A percentile compares a stretch with the other conserved stretches of the same genome.
Evolutionary conservation across 345 rosid genomes (phyloP).

Genomic region (Eucalyptus caleyi): DNA sequence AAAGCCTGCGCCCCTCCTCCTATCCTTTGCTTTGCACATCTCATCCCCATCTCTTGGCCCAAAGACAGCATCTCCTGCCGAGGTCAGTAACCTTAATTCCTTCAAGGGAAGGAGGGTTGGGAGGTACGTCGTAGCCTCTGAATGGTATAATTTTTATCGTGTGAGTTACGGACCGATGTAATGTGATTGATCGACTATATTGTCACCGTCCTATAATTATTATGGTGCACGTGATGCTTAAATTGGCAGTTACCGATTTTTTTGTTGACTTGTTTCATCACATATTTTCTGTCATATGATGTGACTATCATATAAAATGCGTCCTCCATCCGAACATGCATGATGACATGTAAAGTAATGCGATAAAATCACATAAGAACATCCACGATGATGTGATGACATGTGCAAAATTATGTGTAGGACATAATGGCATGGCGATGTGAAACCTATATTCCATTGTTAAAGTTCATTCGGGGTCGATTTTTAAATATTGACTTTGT

Average conservation of each 20-base stretch:
- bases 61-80: background rate
- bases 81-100: too few species aligned
- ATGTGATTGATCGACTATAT: accelerated
- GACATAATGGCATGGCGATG: background rate
- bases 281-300: too few species aligned
- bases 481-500: background rate
- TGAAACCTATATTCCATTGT: background rate
- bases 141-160: background rate
- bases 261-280: background rate
- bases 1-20: background rate
- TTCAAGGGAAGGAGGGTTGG: background rate
- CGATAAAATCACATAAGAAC: background rate
- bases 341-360: background rate
- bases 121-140: background rate
- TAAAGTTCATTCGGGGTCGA: background rate
- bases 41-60: background rate
- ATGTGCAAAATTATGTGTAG: background rate
- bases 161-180: background rate
- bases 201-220: background rate
- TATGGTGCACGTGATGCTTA: background rate
- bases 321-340: background rate
- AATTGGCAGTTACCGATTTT: background rate
- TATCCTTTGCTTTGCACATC: background rate
- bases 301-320: background rate
- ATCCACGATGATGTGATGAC: background rate